Evolutionary conservation across 1,139 yeast species (phyloP), one percentile per base, ranked within the genome.

Genomic region (Candida sp.): DNA sequence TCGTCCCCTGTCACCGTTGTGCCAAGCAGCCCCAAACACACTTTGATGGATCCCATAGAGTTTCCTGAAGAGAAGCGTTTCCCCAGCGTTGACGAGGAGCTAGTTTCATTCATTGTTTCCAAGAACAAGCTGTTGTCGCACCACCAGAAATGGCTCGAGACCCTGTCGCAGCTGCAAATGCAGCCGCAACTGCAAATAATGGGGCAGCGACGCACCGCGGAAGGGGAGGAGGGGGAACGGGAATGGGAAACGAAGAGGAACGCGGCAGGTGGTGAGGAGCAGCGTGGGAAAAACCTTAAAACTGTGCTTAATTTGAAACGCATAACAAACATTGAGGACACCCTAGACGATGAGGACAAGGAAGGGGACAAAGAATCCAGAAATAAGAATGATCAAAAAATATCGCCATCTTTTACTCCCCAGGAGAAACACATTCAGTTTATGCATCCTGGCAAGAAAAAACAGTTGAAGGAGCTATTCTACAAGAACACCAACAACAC

Each of bases 291-390:
- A 7, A 22, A 42, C 38, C 22, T 12, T 9, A 32, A 33, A 12
- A 26, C 12, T 43, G 33, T 27, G n/a, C 8, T 27, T 34, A 26
- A 17, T 22, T 35, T 35, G 37, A 35, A 44, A 35, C 37, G 47
- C 47, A 44, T 44, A 44, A 44, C 47, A 44, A 44, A 44, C 30
- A 44, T 44, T 44, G 42, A 44, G 23, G 42, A 44, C 30, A 44
- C 47, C 4, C 23, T 44, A 37, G 47, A 44, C 42, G 47, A 44
- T 3, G 42, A 44, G 5, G 27, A 44, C 6, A n/a, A 33, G 28
- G 32, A 33, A 25, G 25, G 33, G 5, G 25, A 32, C 27, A 33
- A 26, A 3, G 46, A 42, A 42, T 33, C 25, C 25, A 33, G 46
- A 42, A 25, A 42, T 11, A 28, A 28, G 11, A 42, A 33, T 33